Percentiles rank a stretch among this genome's conserved stretches.
These are phyloP conservation scores for Juncus inflexus DNA, from an alignment of 176 grass and related monocot species.

Conservation along the genomic window DNA sequence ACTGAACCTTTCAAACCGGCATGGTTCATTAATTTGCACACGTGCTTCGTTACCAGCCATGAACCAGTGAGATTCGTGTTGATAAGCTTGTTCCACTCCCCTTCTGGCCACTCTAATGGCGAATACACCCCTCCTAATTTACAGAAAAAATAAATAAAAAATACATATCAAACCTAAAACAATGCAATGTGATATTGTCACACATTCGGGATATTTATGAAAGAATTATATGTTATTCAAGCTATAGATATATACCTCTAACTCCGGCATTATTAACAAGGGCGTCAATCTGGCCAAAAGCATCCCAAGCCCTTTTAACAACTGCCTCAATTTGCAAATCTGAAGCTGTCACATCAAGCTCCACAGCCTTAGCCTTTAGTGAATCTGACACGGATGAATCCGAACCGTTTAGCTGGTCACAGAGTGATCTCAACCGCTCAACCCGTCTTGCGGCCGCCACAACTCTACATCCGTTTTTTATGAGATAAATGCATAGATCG, in stretches of 20 bases:
- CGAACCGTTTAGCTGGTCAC: conserved; percentile 25
- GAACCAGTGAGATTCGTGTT: conserved; percentile 32
- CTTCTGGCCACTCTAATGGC: conserved; percentile 29
- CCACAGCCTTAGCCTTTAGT: conserved; percentile 18
- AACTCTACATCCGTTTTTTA: conserved; percentile 22
- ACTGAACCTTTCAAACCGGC: conserved; percentile 30
- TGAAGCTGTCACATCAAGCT: conserved; percentile 26
- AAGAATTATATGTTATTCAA: too few relatives aligned
- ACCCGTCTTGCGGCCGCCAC: conserved; percentile 29
- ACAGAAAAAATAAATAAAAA: too few relatives aligned
- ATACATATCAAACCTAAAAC: too few relatives aligned
- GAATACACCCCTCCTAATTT: neutral
- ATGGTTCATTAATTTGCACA: conserved; percentile 31
- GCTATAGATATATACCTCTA: conserved; percentile 39
- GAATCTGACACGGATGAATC: neutral
- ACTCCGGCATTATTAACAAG: conserved; percentile 84
- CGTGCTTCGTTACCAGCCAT: conserved; percentile 34
- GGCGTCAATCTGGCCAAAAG: conserved; percentile 5
- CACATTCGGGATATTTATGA: too few relatives aligned
- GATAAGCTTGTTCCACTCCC: conserved; percentile 22
- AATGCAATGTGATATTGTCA: too few relatives aligned
- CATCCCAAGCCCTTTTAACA: conserved; percentile 19
- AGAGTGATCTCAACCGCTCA: conserved; percentile 26
- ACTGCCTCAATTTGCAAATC: conserved; percentile 14
- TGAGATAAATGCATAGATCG: conserved; percentile 28